Conservation (phyloP, 371 early-diverging fungal genomes). For the Mortierella sp. region DNA sequence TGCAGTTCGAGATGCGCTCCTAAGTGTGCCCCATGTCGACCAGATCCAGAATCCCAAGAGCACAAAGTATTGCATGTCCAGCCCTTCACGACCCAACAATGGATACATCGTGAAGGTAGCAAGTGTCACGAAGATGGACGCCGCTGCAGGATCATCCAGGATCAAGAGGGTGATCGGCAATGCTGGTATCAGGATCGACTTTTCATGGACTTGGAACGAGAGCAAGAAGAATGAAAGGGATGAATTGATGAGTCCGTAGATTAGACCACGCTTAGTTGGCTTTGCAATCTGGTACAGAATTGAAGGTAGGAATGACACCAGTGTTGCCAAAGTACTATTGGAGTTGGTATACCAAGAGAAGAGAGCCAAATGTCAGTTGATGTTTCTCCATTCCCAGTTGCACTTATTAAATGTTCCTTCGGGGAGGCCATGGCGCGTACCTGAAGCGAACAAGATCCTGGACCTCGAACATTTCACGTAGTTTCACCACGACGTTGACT, state of each 20-base stretch:
- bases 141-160: slow-evolving; percentile 65
- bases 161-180: slow-evolving; percentile 81
- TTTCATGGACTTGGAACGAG: slow-evolving; percentile 98
- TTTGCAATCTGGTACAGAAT: slow-evolving; percentile 64
- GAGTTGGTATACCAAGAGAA: slow-evolving; percentile 1
- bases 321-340: slow-evolving; percentile 72
- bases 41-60: slow-evolving; percentile 76
- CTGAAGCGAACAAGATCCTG: slow-evolving; percentile 75
- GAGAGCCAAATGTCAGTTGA: no score
- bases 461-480: slow-evolving; percentile 72
- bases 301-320: slow-evolving; percentile 76
- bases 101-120: slow-evolving; percentile 94
- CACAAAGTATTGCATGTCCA: slow-evolving; percentile 74
- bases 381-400: no score
- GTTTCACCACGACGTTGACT: slow-evolving; percentile 83
- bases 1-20: slow-evolving; percentile 9
- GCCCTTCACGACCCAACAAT: slow-evolving; percentile 77
- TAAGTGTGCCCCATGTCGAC: slow-evolving; percentile 57
- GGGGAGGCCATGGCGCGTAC: no score
- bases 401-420: no score
- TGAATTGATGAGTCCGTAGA: slow-evolving; percentile 77
- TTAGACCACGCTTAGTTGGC: slow-evolving; percentile 63
- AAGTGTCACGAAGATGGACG: slow-evolving; percentile 77
- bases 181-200: slow-evolving; percentile 88
- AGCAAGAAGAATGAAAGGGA: slow-evolving; percentile 93